Base-by-base conservation (phyloP, 768 basidiomycete genomes). In the Phanerochaete sordida region DNA sequence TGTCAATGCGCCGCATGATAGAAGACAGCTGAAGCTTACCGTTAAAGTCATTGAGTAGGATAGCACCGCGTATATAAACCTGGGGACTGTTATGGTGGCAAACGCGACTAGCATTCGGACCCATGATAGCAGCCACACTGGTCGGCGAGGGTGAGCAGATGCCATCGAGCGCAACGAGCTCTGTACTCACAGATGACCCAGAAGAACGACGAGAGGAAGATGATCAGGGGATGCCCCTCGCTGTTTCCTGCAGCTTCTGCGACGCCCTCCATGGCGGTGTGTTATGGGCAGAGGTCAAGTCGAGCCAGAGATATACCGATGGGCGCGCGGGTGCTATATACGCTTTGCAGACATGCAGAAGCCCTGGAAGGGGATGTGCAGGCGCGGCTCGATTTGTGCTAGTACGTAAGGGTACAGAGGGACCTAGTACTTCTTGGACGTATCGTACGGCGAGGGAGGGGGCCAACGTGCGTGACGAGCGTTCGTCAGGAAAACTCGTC, bases 11-110 rank as follows among this genome's bases (percentile, higher is more conserved):
- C n/a, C n/a, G 26, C 12, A n/a, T 58, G 30, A 24, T 21, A n/a
- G 28, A 4, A n/a, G 16, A 19, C 28, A 33, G 13, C 9, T 33
- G 11, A 26, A 15, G 67, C 84, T 49, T 68, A 92, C 93, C 57
- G 91, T 93, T 64, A 95, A 77, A 1, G 93, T 95, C 84, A 94
- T 86, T 4, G 93, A 93, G 69, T 93, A 94, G 12, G 91, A 93
- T 26, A 94, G 79, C 13, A 90, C 75, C 19, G 84, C 79, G 68
- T 92, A 93, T 46, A 93, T 86, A 73, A 81, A 82, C 60, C 85
- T 81, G 1, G 95, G 95, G 15, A 95, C 67, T 9, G 89, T 88
- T 58, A 98, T 89, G 2, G 95, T 95, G 13, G 80, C 81, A 67
- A 96, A 91, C 1, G 87, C 84, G 56, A 93, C 80, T 51, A 94